Base-by-base conservation (phyloP, 768 basidiomycete species). In the Tephrocybe sp. region DNA sequence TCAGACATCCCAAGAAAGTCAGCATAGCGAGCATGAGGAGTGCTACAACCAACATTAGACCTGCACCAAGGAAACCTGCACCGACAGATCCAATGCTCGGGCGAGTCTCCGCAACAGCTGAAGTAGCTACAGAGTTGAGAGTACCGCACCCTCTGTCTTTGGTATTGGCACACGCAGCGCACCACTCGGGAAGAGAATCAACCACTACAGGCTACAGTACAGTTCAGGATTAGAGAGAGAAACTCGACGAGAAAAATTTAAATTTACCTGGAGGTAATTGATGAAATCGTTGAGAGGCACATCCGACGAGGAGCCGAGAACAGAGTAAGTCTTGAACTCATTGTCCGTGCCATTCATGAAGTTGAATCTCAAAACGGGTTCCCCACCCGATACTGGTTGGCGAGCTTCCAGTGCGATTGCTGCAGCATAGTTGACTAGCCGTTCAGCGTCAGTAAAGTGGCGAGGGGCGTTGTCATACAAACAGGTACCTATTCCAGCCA, bases 51-150 rank as follows among this genome's bases (percentile, higher is more conserved):
- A 81, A 57, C 11, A 74, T 74, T 50, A 84, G 58, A 11, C 80
- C 79, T 3, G 84, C 84, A 23, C 84, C 84, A 12, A 86, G 68
- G 66, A 84, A 81, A 1, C 84, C 84, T n/a, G 84, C 83, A 6
- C 80, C 84, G 7, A 84, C 73, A 0, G 72, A 74, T 52, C 71
- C 72, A 55, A 84, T 73, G 11, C 53, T 57, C 33, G 70, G 65
- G 39, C 72, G 69, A 16, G 60, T 52, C 21, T 52, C 42, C 29
- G 54, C 57, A n/a, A 54, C 47, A 21, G 57, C 57, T 13, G 59
- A 58, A n/a, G 67, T 45, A 56, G 67, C 46, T 54, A 72, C 75
- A n/a, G 67, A 56, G 9, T 69, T 56, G 30, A 84, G 61, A 11
- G 72, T 73, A 16, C 62, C 77, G 45, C 85, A 86, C 8, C 83